A percentile compares a stretch with the other conserved stretches of the same genome.
phyloP scores from a whole-genome alignment of 345 rosid species.

The Turritis glabra region DNA sequence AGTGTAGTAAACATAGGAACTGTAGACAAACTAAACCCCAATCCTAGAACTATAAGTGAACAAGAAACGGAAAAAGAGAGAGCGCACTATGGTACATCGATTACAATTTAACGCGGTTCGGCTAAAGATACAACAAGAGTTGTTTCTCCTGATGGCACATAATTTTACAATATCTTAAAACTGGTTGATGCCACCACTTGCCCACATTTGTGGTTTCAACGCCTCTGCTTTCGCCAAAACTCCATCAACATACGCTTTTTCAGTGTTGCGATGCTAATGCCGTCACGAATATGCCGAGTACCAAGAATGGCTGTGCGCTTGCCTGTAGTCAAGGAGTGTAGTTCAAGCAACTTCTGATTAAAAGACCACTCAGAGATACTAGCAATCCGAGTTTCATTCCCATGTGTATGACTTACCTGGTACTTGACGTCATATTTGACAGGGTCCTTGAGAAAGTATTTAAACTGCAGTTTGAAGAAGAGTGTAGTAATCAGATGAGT shows the following conservation, averaged over 20 bases:
- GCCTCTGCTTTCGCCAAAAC: not conserved
- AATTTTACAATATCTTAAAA: conserved; percentile 7
- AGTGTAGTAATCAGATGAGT: not conserved
- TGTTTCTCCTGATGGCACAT: conserved; percentile 9
- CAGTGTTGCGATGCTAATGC: conserved; percentile 90
- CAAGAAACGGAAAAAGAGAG: not conserved
- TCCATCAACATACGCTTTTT: not conserved
- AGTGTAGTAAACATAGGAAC: not conserved
- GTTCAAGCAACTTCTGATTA: not conserved
- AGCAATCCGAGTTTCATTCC: not conserved
- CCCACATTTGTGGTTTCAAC: not conserved
- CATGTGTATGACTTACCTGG: conserved; percentile 54
- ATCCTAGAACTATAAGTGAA: not conserved
- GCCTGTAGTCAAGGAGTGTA: conserved; percentile 85
- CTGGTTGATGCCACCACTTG: not conserved
- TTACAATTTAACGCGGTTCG: not conserved
- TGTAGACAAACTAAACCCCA: not conserved
- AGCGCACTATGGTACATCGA: not conserved
- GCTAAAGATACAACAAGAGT: conserved; percentile 4
- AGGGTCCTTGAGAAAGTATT: conserved; percentile 94
- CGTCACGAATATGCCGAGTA: conserved; percentile 87
- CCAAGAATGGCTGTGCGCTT: conserved; percentile 93
- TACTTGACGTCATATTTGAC: conserved; percentile 92
- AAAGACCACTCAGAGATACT: not conserved
- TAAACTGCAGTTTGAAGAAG: conserved; percentile 53